Percentiles rank a stretch among this genome's conserved stretches.
phyloP scores from a whole-genome alignment of 1,284 basidiomycete genomes.

The Thelephora terrestris region DNA sequence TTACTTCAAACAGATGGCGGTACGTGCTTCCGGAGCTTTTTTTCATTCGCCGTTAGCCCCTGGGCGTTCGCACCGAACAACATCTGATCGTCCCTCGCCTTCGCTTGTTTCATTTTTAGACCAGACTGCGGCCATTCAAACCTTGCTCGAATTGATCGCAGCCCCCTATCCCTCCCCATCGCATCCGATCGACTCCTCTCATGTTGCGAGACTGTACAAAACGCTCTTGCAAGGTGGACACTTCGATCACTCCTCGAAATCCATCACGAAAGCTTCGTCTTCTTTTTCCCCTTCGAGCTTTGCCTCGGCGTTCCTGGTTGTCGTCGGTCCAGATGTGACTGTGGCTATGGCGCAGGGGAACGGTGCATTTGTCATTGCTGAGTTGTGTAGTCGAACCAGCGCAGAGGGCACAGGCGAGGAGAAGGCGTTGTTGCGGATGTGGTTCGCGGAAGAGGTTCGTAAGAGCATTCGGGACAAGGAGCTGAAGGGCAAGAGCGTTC shows the following conservation, averaged over 20 bases:
- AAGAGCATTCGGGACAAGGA: constrained; percentile 32
- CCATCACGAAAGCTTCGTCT: constrained; percentile 33
- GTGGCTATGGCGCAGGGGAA: constrained; percentile 53
- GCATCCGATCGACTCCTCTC: constrained; percentile 72
- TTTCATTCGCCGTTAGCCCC: too few relatives aligned
- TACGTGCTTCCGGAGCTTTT: constrained; percentile 26
- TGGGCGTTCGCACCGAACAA: not conserved
- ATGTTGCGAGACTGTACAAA: constrained; percentile 76
- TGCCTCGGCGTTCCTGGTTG: constrained; percentile 45
- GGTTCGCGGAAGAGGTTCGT: constrained; percentile 39
- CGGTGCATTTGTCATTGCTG: constrained; percentile 73
- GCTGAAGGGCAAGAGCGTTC: constrained; percentile 44
- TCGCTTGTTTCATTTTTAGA: constrained; percentile 33
- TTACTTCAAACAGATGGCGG: constrained; percentile 78
- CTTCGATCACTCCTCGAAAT: constrained; percentile 52
- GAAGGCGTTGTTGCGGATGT: constrained; percentile 33
- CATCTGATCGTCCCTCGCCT: not conserved
- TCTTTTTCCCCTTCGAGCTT: constrained; percentile 49
- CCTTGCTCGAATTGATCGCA: constrained; percentile 48
- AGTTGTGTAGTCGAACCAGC: constrained; percentile 57
- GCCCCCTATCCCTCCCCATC: constrained; percentile 41
- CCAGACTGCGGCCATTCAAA: constrained; percentile 50
- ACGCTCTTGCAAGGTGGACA: constrained; percentile 84
- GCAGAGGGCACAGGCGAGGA: constrained; percentile 31
- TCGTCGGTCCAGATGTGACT: constrained; percentile 45